A percentile compares a stretch with the other conserved stretches of the same genome.
phyloP scores from a whole-genome alignment of 345 rosid genomes.

The Lepidium didymum region DNA sequence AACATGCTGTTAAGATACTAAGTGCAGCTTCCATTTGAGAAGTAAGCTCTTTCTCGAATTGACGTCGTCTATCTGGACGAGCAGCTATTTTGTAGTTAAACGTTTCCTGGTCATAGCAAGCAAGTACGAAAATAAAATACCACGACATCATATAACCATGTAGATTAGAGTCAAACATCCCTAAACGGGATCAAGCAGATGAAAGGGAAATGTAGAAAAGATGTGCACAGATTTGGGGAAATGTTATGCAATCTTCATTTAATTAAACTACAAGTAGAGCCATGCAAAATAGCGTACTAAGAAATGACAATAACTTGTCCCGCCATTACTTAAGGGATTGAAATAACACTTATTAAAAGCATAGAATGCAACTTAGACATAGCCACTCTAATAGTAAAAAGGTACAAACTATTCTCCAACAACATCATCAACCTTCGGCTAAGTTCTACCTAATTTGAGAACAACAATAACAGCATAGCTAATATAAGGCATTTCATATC shows the following conservation, averaged over 20 bases:
- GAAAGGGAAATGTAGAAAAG: not conserved
- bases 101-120: conserved; percentile 57
- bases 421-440: not conserved
- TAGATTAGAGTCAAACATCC: not conserved
- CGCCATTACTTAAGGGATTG: not conserved
- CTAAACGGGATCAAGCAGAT: not conserved
- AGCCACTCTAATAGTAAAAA: not conserved
- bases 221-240: not conserved
- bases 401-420: not conserved
- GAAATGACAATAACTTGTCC: not conserved
- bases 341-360: not conserved
- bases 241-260: not conserved
- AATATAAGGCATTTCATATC: conserved; percentile 10
- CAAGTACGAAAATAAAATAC: conserved; percentile 6
- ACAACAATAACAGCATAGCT: not conserved
- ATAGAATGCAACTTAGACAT: not conserved
- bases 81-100: conserved; percentile 98
- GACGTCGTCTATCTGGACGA: conserved; percentile 94
- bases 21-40: conserved; percentile 81
- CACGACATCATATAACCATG: not conserved
- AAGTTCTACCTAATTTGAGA: conserved; percentile 3
- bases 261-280: not conserved
- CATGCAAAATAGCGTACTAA: not conserved
- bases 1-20: conserved; percentile 71
- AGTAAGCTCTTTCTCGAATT: conserved; percentile 84